A percentile compares a stretch with the other conserved stretches of the same genome.
phyloP scores from a whole-genome alignment of 352 stramenopile species.

The Phytophthora megakarya region DNA sequence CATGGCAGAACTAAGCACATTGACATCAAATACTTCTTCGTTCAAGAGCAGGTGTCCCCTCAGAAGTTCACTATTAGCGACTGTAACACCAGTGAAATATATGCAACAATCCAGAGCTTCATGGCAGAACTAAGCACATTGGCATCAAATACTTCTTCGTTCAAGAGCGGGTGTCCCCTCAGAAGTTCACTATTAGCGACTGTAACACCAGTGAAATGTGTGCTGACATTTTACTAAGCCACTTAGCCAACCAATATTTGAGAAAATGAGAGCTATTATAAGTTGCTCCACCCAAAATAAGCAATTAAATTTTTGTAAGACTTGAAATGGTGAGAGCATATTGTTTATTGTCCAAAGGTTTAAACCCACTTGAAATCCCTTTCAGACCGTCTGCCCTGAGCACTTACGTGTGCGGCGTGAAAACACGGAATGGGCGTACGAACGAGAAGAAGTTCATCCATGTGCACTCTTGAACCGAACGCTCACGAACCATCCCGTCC shows the following conservation, averaged over 20 bases:
- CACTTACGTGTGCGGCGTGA: neutral
- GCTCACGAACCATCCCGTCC: neutral
- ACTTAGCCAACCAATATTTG: slow-evolving; percentile 1
- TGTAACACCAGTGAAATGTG: slow-evolving; percentile 8
- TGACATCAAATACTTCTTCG: slow-evolving; percentile 15
- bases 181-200: too few species aligned
- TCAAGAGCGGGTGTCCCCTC: neutral
- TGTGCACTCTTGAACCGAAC: neutral
- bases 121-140: slow-evolving; percentile 9
- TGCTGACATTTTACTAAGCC: slow-evolving; percentile 7
- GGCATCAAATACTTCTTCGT: slow-evolving; percentile 20
- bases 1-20: slow-evolving; percentile 15
- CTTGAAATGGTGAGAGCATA: too few species aligned
- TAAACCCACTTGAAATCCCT: neutral
- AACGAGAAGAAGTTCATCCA: neutral
- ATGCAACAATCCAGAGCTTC: slow-evolving; percentile 15
- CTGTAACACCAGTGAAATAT: too few species aligned
- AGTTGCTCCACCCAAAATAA: neutral
- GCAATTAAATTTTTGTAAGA: too few species aligned
- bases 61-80: slow-evolving; percentile 13
- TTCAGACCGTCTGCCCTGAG: neutral
- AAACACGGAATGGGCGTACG: neutral
- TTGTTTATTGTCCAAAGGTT: neutral
- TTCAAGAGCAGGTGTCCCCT: slow-evolving; percentile 8
- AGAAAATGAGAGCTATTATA: slow-evolving; percentile 13